Percentiles rank a stretch among this genome's conserved stretches.
Conservation (phyloP, 495 filamentous ascomycete genomes). For the Amorphotheca resinae region DNA sequence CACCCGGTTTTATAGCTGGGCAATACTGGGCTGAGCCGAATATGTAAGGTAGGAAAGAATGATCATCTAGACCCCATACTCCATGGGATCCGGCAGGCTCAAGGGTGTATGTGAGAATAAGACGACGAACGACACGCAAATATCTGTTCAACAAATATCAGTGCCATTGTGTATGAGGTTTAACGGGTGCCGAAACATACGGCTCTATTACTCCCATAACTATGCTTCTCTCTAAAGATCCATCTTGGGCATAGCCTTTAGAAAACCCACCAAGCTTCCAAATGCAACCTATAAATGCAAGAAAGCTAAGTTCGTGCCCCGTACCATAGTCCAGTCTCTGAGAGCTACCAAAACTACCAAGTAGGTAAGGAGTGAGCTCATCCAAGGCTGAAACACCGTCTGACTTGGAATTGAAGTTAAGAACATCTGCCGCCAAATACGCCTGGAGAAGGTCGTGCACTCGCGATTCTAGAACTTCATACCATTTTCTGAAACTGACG, state of each 20-base stretch:
- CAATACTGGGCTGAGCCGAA: constrained; percentile 85
- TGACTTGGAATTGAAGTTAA: constrained; percentile 24
- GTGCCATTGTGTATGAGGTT: not conserved
- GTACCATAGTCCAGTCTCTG: constrained; percentile 92
- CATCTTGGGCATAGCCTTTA: constrained; percentile 33
- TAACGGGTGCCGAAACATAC: constrained; percentile 40
- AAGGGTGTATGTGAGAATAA: constrained; percentile 87
- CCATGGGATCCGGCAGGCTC: constrained; percentile 94
- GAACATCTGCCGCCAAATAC: constrained; percentile 41
- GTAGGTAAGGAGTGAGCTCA: constrained; percentile 69
- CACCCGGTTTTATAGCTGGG: constrained; percentile 49
- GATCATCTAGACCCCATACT: constrained; percentile 95
- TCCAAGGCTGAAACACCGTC: constrained; percentile 30
- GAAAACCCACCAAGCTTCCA: constrained; percentile 83
- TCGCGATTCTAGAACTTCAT: constrained; percentile 49
- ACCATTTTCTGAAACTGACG: constrained; percentile 75
- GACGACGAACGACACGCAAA: constrained; percentile 63
- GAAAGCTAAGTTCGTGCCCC: constrained; percentile 87
- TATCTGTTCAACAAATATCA: constrained; percentile 37
- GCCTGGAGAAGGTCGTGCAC: constrained; percentile 45
- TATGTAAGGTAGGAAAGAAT: constrained; percentile 92
- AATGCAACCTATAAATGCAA: constrained; percentile 77
- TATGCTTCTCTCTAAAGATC: constrained; percentile 54
- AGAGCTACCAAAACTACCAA: constrained; percentile 78
- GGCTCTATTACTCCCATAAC: constrained; percentile 73